These are phyloP conservation scores for Atkinsonella texensis DNA, from an alignment of 2,329 filamentous ascomycete genomes.

Conservation along the genomic window DNA sequence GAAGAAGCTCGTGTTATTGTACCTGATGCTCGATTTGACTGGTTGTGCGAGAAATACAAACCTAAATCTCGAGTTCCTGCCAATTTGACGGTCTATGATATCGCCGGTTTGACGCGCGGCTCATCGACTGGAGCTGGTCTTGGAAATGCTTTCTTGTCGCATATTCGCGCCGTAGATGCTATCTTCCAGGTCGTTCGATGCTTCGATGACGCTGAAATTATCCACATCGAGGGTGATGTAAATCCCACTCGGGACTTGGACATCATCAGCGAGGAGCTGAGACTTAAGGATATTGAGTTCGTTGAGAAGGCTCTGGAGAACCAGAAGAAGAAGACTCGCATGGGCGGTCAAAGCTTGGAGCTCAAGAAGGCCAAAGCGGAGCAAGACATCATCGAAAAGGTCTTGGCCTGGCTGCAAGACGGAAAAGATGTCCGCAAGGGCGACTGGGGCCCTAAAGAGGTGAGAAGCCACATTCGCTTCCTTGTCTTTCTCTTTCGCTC, in stretches of 20 bases:
- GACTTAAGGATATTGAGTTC: conserved; percentile 98
- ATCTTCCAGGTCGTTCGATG: conserved; percentile 95
- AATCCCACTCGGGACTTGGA: conserved; percentile 87
- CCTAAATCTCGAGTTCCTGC: conserved; percentile 95
- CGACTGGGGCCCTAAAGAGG: conserved; percentile 87
- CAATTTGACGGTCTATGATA: conserved; percentile 97
- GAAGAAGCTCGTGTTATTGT: conserved; percentile 97
- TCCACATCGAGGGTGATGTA: conserved; percentile 98
- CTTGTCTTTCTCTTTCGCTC: conserved; percentile 12
- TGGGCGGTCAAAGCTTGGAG: conserved; percentile 90
- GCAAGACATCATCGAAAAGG: conserved; percentile 83
- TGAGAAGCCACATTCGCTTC: conserved; percentile 36
- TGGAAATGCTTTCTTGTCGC: conserved; percentile 94
- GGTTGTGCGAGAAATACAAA: conserved; percentile 92
- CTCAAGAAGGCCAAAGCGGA: conserved; percentile 97
- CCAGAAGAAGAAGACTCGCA: conserved; percentile 85
- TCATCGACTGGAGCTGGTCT: conserved; percentile 96
- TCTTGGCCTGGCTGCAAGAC: conserved; percentile 68
- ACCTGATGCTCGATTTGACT: conserved; percentile 91
- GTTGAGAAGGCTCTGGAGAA: conserved; percentile 88
- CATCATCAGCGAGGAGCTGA: conserved; percentile 93
- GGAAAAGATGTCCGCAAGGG: conserved; percentile 92
- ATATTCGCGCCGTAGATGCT: conserved; percentile 95
- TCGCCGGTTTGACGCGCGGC: conserved; percentile 89
- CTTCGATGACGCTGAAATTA: conserved; percentile 98